A percentile compares a stretch with the other conserved stretches of the same genome.
Conservation (phyloP, 2,329 filamentous ascomycete genomes). For the Cytospora mali region DNA sequence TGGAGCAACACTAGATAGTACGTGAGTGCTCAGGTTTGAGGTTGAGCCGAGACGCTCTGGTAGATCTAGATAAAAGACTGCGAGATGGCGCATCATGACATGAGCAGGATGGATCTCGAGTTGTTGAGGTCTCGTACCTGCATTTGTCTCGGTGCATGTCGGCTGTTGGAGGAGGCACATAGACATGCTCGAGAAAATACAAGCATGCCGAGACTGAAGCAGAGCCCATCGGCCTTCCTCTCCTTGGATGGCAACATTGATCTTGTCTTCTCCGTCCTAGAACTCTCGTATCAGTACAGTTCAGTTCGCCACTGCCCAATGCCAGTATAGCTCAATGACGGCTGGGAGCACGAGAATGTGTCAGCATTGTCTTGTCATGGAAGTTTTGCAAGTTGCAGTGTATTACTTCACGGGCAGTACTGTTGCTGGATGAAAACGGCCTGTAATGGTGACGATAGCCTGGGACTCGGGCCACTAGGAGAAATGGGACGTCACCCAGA, state of each 20-base stretch:
- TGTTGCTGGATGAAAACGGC: no score
- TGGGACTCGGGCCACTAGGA: background rate
- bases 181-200: background rate
- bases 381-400: background rate
- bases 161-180: conserved; percentile 1
- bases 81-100: background rate
- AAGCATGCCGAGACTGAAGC: background rate
- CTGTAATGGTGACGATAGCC: background rate
- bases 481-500: background rate
- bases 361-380: background rate
- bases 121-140: conserved; percentile 14
- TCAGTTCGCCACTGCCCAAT: background rate
- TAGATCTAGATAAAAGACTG: background rate
- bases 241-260: background rate
- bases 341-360: background rate
- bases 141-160: conserved; percentile 12
- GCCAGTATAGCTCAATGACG: background rate
- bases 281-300: background rate
- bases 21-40: conserved; percentile 28
- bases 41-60: conserved; percentile 19
- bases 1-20: conserved; percentile 12
- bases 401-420: background rate
- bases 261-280: background rate
- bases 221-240: background rate
- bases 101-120: background rate